A percentile compares a stretch with the other conserved stretches of the same genome.
phyloP scores from a whole-genome alignment of 352 stramenopile species.

The Halophytophthora polymorphica region DNA sequence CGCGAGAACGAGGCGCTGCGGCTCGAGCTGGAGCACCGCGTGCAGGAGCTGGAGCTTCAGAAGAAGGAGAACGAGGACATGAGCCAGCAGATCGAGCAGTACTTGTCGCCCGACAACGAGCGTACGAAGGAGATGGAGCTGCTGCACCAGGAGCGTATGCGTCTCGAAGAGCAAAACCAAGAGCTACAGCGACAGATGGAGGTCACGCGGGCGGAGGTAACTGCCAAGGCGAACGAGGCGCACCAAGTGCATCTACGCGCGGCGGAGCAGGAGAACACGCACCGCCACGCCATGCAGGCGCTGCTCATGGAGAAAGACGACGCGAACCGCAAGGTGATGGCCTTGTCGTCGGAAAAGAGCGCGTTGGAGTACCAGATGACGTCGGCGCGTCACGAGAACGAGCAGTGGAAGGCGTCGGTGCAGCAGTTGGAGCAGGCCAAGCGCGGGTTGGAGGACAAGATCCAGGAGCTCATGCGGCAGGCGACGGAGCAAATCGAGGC shows the following conservation, averaged over 20 bases:
- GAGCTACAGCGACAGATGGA: constrained; percentile 46
- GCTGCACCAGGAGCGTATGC: constrained; percentile 44
- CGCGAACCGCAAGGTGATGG: constrained; percentile 41
- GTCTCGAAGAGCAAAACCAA: constrained; percentile 62
- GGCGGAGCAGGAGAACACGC: constrained; percentile 44
- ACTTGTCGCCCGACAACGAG: constrained; percentile 53
- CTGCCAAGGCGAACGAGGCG: constrained; percentile 45
- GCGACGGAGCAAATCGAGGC: constrained; percentile 44
- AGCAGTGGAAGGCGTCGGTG: constrained; percentile 27
- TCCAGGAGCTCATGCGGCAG: constrained; percentile 51
- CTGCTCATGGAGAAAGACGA: constrained; percentile 67
- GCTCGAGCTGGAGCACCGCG: constrained; percentile 49
- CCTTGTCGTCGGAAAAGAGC: constrained; percentile 47
- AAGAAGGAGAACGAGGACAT: constrained; percentile 49
- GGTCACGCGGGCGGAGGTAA: constrained; percentile 32
- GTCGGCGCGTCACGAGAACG: constrained; percentile 35
- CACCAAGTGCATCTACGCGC: constrained; percentile 36
- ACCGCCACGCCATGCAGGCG: constrained; percentile 46
- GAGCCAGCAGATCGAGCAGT: constrained; percentile 51
- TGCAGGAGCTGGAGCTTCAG: constrained; percentile 47
- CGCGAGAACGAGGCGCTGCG: constrained; percentile 44
- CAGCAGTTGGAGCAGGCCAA: constrained; percentile 58
- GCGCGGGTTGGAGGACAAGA: constrained; percentile 35
- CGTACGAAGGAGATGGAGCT: constrained; percentile 51
- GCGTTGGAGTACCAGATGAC: constrained; percentile 47